Evolutionary conservation across 148 eudicot genomes (phyloP), one percentile per base, ranked within the genome.

Genomic region (Bassia scoparia): DNA sequence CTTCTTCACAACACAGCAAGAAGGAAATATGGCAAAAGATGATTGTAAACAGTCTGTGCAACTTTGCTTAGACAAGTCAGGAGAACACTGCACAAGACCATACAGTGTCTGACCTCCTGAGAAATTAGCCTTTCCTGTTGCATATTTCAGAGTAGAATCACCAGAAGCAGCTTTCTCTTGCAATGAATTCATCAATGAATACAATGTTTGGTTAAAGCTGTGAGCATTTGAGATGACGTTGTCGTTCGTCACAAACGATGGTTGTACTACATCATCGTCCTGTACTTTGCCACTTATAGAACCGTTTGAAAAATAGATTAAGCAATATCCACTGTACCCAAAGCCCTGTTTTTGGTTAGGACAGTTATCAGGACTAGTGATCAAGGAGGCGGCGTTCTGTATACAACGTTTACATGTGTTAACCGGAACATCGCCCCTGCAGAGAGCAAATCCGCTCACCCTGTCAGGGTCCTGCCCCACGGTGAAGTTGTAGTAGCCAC

Each of bases 1-100:
- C 26, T 17, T 31, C 37, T 62, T n/a, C 33, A 30, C 16, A 34
- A 74, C 33, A 59, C 76, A 68, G 37, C 76, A 60, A 0, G 4
- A 7, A 21, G 77, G 74, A 1, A 73, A 68, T 29, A 15, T 2
- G 17, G 7, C 29, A 29, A 78, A 5, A 9, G 18, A 61, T 29
- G 5, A 58, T 33, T 73, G 74, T 68, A 73, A n/a, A 17, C 81
- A 78, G 1, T 73, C 21, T 7, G n/a, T 30, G 68, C 81, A 78
- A 26, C 41, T 27, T 21, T 24, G 20, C 35, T 23, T 68, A 9
- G 81, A 68, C 60, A 78, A 68, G 61, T 78, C 81, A 31, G 81
- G 81, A 8, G 62, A 73, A 29, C 77, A 78, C 69, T 78, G 81
- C 21, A 74, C 81, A 37, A 50, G 70, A n/a, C 69, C 81, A 24